Percentiles rank a stretch among this genome's conserved stretches.
phyloP scores from a whole-genome alignment of 352 stramenopile genomes.

The Globisporangium lucens region DNA sequence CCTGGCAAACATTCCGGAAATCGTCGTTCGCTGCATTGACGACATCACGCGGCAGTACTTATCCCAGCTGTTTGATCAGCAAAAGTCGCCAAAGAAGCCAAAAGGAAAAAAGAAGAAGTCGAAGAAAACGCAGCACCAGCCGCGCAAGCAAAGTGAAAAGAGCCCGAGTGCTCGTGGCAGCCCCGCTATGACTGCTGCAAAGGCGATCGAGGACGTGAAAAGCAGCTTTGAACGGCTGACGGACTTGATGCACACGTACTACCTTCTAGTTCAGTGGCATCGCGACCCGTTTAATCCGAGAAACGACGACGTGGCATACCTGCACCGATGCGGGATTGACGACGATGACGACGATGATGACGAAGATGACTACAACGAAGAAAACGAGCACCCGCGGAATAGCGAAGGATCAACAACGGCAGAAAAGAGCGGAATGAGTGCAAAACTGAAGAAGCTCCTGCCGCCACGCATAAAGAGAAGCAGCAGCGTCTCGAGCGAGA shows the following conservation, averaged over 20 bases:
- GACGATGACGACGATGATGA: slow-evolving; percentile 75
- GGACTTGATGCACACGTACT: slow-evolving; percentile 87
- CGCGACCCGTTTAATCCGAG: slow-evolving; percentile 75
- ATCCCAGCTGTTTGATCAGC: slow-evolving; percentile 35
- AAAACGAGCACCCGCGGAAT: slow-evolving; percentile 20
- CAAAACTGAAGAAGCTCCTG: slow-evolving; percentile 20
- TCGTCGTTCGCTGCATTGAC: slow-evolving; percentile 76
- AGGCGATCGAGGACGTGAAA: slow-evolving; percentile 61
- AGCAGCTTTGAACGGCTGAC: slow-evolving; percentile 66
- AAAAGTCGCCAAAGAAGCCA: slow-evolving; percentile 37
- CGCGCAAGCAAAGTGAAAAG: background rate
- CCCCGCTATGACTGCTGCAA: slow-evolving; percentile 20
- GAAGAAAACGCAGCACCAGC: slow-evolving; percentile 4
- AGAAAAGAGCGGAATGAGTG: slow-evolving; percentile 13
- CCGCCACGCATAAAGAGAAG: slow-evolving; percentile 30
- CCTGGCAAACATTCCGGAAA: slow-evolving; percentile 72
- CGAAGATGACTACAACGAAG: slow-evolving; percentile 47
- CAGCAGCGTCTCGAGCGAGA: slow-evolving; percentile 33
- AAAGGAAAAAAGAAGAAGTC: slow-evolving; percentile 20
- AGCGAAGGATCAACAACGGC: slow-evolving; percentile 12
- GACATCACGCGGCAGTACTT: slow-evolving; percentile 58
- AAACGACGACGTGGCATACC: slow-evolving; percentile 66
- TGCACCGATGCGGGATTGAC: slow-evolving; percentile 82
- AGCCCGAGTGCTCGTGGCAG: background rate
- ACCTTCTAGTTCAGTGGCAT: slow-evolving; percentile 89